A percentile compares a stretch with the other conserved stretches of the same genome.
These are phyloP conservation scores for Ogataea trehaloabstinens DNA, from an alignment of 805 yeast genomes.

Conservation along the genomic window DNA sequence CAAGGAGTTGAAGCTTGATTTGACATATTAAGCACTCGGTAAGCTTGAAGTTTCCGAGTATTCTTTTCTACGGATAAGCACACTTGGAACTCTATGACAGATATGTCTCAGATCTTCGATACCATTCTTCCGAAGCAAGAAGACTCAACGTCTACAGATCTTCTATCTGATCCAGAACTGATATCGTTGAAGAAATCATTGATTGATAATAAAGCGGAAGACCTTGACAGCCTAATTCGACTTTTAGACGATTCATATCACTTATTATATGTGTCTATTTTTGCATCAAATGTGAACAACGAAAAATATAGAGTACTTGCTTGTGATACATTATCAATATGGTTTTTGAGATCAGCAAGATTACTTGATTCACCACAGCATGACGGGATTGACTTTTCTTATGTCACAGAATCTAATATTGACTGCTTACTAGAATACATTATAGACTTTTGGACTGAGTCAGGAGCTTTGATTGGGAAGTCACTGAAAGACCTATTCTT, in stretches of 20 bases:
- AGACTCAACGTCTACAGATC: too few relatives aligned
- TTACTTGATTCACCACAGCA: slow-evolving; percentile 7
- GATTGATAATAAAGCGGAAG: slow-evolving; percentile 14
- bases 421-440: slow-evolving; percentile 48
- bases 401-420: slow-evolving; percentile 20
- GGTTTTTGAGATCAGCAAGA: slow-evolving; percentile 59
- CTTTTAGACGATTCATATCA: slow-evolving; percentile 21
- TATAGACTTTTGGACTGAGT: slow-evolving; percentile 67
- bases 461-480: slow-evolving; percentile 68
- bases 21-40: too few relatives aligned
- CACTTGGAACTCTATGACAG: too few relatives aligned
- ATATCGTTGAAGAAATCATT: slow-evolving; percentile 14
- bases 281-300: slow-evolving; percentile 34
- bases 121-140: too few relatives aligned
- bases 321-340: slow-evolving; percentile 62
- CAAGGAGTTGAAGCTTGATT: too few relatives aligned
- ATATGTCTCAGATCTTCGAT: too few relatives aligned
- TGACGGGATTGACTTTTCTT: slow-evolving; percentile 1
- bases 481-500: slow-evolving; percentile 60
- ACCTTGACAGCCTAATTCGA: slow-evolving; percentile 2
- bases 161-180: slow-evolving; percentile 5
- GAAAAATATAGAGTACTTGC: slow-evolving; percentile 40
- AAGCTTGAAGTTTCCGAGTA: too few relatives aligned
- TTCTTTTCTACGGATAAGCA: too few relatives aligned
- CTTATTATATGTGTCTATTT: slow-evolving; percentile 31